A percentile compares a stretch with the other conserved stretches of the same genome.
These are phyloP conservation scores for Hypoxylon lienhwacheense DNA, from an alignment of 495 filamentous ascomycete species.

Conservation along the genomic window DNA sequence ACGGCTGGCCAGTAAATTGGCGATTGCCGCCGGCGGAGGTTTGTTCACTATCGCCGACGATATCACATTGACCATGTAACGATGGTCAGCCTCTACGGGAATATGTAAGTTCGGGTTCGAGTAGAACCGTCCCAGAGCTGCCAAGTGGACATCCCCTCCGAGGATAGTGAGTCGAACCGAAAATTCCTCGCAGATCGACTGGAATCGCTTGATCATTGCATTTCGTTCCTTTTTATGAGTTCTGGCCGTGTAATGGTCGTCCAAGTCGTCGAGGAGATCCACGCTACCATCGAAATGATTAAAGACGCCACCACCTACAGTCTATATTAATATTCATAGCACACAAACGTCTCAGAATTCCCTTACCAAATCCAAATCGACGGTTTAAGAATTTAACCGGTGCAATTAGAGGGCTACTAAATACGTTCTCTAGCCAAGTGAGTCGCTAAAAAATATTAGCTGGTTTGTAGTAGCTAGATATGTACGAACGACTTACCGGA, in stretches of 20 bases:
- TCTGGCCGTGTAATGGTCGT: slow-evolving; percentile 91
- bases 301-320: slow-evolving; percentile 72
- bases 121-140: slow-evolving; percentile 91
- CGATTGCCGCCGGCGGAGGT: slow-evolving; percentile 84
- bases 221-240: slow-evolving; percentile 90
- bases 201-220: slow-evolving; percentile 70
- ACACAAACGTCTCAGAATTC: background rate
- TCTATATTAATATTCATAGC: background rate
- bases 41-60: slow-evolving; percentile 94
- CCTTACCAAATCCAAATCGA: slow-evolving; percentile 71
- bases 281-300: slow-evolving; percentile 90
- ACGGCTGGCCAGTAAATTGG: slow-evolving; percentile 77
- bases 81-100: slow-evolving; percentile 79
- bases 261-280: slow-evolving; percentile 88
- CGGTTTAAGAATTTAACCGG: slow-evolving; percentile 88
- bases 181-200: slow-evolving; percentile 68
- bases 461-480: background rate
- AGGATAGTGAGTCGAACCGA: slow-evolving; percentile 83
- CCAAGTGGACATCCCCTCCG: slow-evolving; percentile 91
- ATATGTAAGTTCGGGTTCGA: slow-evolving; percentile 79
- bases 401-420: slow-evolving; percentile 78
- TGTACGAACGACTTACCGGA: slow-evolving; percentile 52
- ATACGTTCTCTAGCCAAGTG: slow-evolving; percentile 89
- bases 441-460: slow-evolving; percentile 58
- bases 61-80: slow-evolving; percentile 92